Evolutionary conservation across 352 stramenopile species (phyloP), one percentile per base, ranked within the genome.

Genomic region (Pythium brachiatum): DNA sequence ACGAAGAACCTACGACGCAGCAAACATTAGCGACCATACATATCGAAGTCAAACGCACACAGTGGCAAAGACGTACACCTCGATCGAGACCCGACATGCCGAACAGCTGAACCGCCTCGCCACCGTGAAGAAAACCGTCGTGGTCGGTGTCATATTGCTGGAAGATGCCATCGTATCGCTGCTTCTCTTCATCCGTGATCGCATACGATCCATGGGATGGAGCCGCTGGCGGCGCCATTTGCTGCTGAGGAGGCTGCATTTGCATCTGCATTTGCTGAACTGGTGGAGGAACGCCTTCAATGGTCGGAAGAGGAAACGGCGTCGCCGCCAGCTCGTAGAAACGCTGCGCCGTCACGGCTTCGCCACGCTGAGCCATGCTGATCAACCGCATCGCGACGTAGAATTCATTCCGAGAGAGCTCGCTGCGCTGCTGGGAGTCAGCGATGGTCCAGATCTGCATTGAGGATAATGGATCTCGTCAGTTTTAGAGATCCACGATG

Each of bases 151-250:
- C 88, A 58, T 98, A 98, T 53, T 96, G 78, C 23, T 89, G 84
- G 73, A 98, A 98, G 21, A 98, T 86, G 23, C 69, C 64, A 61
- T 97, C 83, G 75, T 98, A 98, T 2, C 92, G 83, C 20, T 76
- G 70, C 62, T 92, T 94, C 74, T 98, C 95, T 25, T 90, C 76
- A 3, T 89, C 78, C 20, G 81, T 92, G 64, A 98, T 78, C n/a
- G 72, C 79, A 60, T 97, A 98, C 11, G 63, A 34, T 20, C 65
- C 67, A 16, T 61, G 51, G 20, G 54, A 27, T 4, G 68, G 16
- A 12, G 43, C 27, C 16, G 25, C 34, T 3, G 32, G 52, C 27
- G 47, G 13, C 4, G 32, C 31, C 7, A 57, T 25, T 9, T 34
- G 48, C 25, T 60, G 52, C 7, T 15, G 32, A 18, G 51, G 50